Base-by-base conservation (phyloP, 192 early-diverging fungal species). In the Coemansia sp. region DNA sequence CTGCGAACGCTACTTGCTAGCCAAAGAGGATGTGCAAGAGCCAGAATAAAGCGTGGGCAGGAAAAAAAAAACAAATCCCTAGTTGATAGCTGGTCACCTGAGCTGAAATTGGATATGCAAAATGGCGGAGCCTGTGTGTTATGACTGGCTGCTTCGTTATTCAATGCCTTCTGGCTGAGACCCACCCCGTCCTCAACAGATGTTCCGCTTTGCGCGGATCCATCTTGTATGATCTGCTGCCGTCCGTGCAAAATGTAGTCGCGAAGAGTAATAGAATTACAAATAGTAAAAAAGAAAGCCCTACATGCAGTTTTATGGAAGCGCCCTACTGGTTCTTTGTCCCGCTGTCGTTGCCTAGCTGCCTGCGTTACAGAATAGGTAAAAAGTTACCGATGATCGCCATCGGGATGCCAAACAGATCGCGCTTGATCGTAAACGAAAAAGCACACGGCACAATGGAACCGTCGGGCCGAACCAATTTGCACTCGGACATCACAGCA, bases 381-480 rank as follows among this genome's bases (percentile, higher is more conserved):
- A 84, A 31, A 68, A 85, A 82, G 70, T 93, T 92, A 43, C 92
- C 92, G 37, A 93, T 86, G 64, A 93, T 88, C 23, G 88, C 93
- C 66, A 93, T 77, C 7, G 95, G 95, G 23, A 98, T 89, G 72
- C 95, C 95, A 88, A 98, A 98, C 57, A 96, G 92, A 72, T 96
- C 95, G 26, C 94, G 79, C 74, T 95, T 96, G 84, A 98, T 96
- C 4, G 95, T 96, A 75, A 98, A 96, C 58, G 94, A 95, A 62
- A 98, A 93, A 2, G 93, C 91, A 67, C 94, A 95, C 2, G 92
- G 90, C n/a, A 98, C 91, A 12, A 85, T 72, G 15, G 82, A 64
- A 39, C 89, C 85, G 28, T 84, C 74, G 0, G 93, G 92, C n/a
- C 87, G 84, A 33, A 93, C 72, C 63, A 98, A 66, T 40, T 90